A percentile compares a stretch with the other conserved stretches of the same genome.
Conservation (phyloP, 345 rosid species). For the Bruguiera gymnorhiza region DNA sequence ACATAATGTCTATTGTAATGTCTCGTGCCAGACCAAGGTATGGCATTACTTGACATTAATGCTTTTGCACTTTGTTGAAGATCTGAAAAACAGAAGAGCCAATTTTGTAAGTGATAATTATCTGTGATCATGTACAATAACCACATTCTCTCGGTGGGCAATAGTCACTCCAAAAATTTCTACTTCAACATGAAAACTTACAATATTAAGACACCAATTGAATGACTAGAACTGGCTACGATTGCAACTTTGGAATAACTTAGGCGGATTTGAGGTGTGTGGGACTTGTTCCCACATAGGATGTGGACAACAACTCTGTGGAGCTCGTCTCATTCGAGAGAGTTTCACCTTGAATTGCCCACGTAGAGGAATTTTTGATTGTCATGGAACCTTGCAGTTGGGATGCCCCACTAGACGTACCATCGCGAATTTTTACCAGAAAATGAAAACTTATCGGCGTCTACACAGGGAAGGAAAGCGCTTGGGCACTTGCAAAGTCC, state of each 20-base stretch:
- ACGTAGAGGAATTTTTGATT: not conserved
- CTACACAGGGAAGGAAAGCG: slow-evolving; percentile 28
- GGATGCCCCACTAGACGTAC: not conserved
- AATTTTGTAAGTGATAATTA: too few relatives aligned
- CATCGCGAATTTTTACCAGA: too few relatives aligned
- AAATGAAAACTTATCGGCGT: slow-evolving; percentile 1
- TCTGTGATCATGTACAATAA: not conserved
- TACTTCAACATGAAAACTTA: not conserved
- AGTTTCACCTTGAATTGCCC: not conserved
- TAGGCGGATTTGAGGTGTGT: too few relatives aligned
- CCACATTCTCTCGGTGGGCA: not conserved
- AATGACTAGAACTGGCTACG: not conserved
- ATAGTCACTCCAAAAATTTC: not conserved
- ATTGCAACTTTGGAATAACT: not conserved
- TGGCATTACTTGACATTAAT: slow-evolving; percentile 40
- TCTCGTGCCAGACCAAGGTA: too few relatives aligned
- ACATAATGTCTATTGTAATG: too few relatives aligned
- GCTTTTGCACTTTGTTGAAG: slow-evolving; percentile 29
- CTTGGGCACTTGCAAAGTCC: slow-evolving; percentile 14
- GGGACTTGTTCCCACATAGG: too few relatives aligned
- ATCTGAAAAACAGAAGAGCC: too few relatives aligned
- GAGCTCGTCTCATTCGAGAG: too few relatives aligned
- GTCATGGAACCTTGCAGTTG: not conserved
- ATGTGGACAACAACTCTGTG: not conserved
- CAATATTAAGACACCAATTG: not conserved